phyloP scores from a whole-genome alignment of 257 asterid genomes.

The Lavandula angustifolia region DNA sequence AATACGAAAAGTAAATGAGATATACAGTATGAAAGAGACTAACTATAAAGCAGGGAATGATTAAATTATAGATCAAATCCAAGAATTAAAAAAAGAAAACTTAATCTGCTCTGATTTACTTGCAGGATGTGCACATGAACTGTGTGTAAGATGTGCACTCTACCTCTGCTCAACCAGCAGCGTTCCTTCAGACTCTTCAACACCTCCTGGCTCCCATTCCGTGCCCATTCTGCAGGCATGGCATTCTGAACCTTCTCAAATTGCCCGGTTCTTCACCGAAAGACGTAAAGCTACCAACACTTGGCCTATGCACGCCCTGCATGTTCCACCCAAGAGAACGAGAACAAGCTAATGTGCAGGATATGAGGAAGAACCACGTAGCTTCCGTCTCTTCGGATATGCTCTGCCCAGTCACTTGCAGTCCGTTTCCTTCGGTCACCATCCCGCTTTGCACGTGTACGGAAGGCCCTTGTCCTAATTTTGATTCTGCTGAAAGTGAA shows the following conservation, averaged over 20 bases:
- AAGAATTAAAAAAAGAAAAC: too few relatives aligned
- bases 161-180: conserved; percentile 93
- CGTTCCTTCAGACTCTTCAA: conserved; percentile 61
- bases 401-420: conserved; percentile 83
- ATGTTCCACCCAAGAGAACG: conserved; percentile 82
- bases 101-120: conserved; percentile 3
- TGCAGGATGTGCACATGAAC: conserved; percentile 86
- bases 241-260: conserved; percentile 61
- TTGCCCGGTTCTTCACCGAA: conserved; percentile 67
- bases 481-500: conserved; percentile 58
- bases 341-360: conserved; percentile 47
- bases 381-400: conserved; percentile 78
- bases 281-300: conserved; percentile 67
- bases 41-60: too few relatives aligned
- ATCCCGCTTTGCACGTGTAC: conserved; percentile 87
- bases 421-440: conserved; percentile 88
- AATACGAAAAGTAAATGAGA: too few relatives aligned
- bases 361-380: conserved; percentile 62
- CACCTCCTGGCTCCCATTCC: conserved; percentile 88
- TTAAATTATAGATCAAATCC: too few relatives aligned
- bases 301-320: conserved; percentile 88
- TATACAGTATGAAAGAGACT: too few relatives aligned
- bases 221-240: conserved; percentile 87
- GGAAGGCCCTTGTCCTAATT: conserved; percentile 69
- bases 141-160: conserved; percentile 91